Evolutionary conservation across 2,329 filamentous ascomycete species (phyloP), one percentile per base, ranked within the genome.

Genomic region (Xylaria sp.): DNA sequence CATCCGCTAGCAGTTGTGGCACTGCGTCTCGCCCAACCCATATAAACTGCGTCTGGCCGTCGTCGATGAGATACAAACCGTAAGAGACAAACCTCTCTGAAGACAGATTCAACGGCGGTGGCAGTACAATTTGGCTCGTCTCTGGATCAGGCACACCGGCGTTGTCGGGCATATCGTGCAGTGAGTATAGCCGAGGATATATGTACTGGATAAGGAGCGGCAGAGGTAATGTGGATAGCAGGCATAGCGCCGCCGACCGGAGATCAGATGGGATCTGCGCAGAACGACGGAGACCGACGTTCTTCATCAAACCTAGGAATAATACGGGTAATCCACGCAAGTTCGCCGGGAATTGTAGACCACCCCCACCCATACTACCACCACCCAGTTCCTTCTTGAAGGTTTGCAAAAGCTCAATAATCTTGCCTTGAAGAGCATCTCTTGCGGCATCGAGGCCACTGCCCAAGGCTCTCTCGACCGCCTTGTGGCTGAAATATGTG

Each of bases 381-480:
- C 94, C 94, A 15, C 92, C 94, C 61, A 99, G 85, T 76, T 99
- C 95, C 81, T 98, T 98, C 79, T 93, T 91, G 81, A 97, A 99
- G 0, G 94, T 98, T 75, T 94, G 90, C 62, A 99, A 82, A 49
- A 99, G 85, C 79, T 99, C 95, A 27, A 93, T 90, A 41, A 97
- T 82, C 83, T 99, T 99, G 67, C 89, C 87, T 76, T 97, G 93
- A 43, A 98, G 83, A 47, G 92, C 90, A 76, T 99, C 95, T 41
- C 95, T 86, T 52, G 95, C 95, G 48, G 92, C 90, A 70, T 99
- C 95, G 53, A 99, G 82, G 38, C 94, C 93, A 70, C 87, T 92
- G 70, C 91, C 90, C 38, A 99, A 81, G 10, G 91, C 89, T 70
- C 92, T 86, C 80, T 99, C 95, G 3, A 98, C 95, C 15, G 95